Percentiles rank a stretch among this genome's conserved stretches.
These are phyloP conservation scores for Hypoxylon subgilvum DNA, from an alignment of 495 filamentous ascomycete genomes.

Conservation along the genomic window DNA sequence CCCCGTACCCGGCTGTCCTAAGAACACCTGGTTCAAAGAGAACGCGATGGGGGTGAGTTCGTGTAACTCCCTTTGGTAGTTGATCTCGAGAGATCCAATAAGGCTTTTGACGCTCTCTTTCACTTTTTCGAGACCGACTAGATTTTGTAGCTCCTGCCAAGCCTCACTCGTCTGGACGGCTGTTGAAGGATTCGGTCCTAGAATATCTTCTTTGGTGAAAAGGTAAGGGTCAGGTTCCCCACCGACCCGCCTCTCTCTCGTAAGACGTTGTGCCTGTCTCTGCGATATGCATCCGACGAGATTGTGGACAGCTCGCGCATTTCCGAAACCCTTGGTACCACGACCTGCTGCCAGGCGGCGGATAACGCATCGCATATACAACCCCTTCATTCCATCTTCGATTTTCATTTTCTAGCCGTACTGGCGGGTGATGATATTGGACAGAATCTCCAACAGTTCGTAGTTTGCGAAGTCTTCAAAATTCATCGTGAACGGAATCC, in stretches of 20 bases:
- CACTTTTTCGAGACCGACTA: constrained; percentile 63
- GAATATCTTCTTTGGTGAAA: constrained; percentile 61
- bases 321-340: constrained; percentile 65
- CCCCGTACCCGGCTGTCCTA: constrained; percentile 73
- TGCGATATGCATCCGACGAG: constrained; percentile 55
- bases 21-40: constrained; percentile 69
- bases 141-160: constrained; percentile 61
- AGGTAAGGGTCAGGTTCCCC: constrained; percentile 40
- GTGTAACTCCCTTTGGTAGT: constrained; percentile 65
- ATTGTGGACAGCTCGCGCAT: constrained; percentile 67
- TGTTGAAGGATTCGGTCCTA: constrained; percentile 64
- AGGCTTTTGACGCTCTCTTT: constrained; percentile 61
- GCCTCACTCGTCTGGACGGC: constrained; percentile 52
- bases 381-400: constrained; percentile 60
- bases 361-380: constrained; percentile 64
- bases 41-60: constrained; percentile 59
- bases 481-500: constrained; percentile 60
- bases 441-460: constrained; percentile 63
- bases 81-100: constrained; percentile 56
- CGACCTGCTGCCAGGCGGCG: constrained; percentile 60
- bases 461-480: constrained; percentile 66
- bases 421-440: constrained; percentile 52
- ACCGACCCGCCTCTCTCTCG: constrained; percentile 42
- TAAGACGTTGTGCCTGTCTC: constrained; percentile 62
- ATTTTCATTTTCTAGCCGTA: constrained; percentile 58